Conservation (phyloP, 2,329 filamentous ascomycete species). For the Cladosporium halotolerans region DNA sequence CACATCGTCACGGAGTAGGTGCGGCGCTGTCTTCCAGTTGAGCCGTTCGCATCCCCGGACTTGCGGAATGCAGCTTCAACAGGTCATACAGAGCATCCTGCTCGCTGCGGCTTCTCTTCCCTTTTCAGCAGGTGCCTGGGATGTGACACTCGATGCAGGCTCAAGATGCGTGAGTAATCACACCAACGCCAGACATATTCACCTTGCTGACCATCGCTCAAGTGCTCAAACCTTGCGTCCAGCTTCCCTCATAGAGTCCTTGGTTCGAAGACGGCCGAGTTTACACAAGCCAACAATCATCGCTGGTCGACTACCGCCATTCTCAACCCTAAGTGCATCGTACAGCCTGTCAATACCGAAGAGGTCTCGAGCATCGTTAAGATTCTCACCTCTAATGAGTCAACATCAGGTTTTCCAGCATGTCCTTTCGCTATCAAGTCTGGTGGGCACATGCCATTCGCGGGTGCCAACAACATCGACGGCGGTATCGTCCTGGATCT, state of each 20-base stretch:
- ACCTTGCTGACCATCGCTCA: too few species aligned
- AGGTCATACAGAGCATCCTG: too few species aligned
- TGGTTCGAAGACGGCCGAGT: neutral
- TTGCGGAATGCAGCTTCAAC: too few species aligned
- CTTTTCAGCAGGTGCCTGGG: too few species aligned
- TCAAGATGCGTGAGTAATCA: too few species aligned
- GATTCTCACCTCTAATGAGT: neutral
- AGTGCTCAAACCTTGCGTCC: neutral
- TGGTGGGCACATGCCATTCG: conserved; percentile 21
- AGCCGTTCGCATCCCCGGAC: too few species aligned
- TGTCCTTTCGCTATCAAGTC: conserved; percentile 25
- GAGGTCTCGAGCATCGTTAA: neutral
- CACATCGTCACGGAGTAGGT: too few species aligned
- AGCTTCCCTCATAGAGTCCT: neutral
- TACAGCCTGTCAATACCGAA: neutral
- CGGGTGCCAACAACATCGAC: conserved; percentile 18
- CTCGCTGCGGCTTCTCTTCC: too few species aligned
- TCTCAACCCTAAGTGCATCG: neutral
- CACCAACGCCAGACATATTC: too few species aligned
- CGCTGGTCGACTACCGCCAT: conserved; percentile 4
- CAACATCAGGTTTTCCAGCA: neutral
- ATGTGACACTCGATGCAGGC: too few species aligned
- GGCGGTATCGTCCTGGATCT: conserved; percentile 39
- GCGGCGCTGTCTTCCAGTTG: too few species aligned
- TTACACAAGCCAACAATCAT: neutral